Base-by-base conservation (phyloP, 352 stramenopile genomes). In the Globisporangium solare region DNA sequence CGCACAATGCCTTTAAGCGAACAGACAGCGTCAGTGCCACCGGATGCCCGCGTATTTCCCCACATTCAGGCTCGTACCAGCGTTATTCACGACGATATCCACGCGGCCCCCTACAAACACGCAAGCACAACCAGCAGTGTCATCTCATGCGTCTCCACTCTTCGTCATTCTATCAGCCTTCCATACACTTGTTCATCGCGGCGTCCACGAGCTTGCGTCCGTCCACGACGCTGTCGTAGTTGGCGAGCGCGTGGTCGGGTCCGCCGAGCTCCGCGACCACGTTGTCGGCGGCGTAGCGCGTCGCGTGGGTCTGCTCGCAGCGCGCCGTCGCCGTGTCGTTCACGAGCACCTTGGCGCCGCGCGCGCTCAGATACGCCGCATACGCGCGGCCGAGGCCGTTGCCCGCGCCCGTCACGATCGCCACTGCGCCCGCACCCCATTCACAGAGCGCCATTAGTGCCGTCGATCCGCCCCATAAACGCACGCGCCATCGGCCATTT, bases 51-150 rank as follows among this genome's bases (percentile, higher is more conserved):
- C 27, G 7, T 43, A 11, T 43, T 6, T 47, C 7, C 5, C 32
- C 6, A 2, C 12, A 24, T 2, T 22, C 21, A 17, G 11, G 11
- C 13, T 76, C 58, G 88, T 74, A 54, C 83, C 94, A 7, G 94
- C 94, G 66, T 98, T 98, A 71, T 98, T 98, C 46, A 98, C 72
- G 10, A 98, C 62, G 40, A 97, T 85, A 61, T 98, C 94, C 50
- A 97, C 76, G 11, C 81, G 71, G 0, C 88, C 92, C 71, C 76
- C 78, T 88, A 24, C 5, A n/a, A n/a, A 47, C 32, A 35, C 40
- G 17, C 53, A 15, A 31, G 54, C 15, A 56, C 35, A 40, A 18
- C 45, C 1, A 15, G 3, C 13, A 27, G 24, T 1, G 7, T 45
- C 21, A 55, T 20, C 39, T 14, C 37, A 12, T 46, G 21, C 24